A percentile compares a stretch with the other conserved stretches of the same genome.
Evolutionary conservation across 176 grass and related monocot species (phyloP).

Genomic region (Elaeis guineensis): DNA sequence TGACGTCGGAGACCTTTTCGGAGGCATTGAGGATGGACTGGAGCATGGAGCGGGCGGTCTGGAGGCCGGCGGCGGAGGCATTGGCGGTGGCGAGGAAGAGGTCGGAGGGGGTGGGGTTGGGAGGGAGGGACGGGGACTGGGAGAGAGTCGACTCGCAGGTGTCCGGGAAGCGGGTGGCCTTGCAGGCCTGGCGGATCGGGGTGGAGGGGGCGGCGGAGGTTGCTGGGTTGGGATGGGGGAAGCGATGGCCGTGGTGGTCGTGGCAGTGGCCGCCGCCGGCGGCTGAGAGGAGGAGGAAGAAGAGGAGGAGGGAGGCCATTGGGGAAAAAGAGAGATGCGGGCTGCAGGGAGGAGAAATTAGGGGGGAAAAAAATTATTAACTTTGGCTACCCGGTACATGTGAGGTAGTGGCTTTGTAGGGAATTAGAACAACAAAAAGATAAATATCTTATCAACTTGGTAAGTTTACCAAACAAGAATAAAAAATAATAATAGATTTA

Average conservation of each 20-base stretch:
- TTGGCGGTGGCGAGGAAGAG: slow-evolving; percentile 34
- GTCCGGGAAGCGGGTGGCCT: slow-evolving; percentile 55
- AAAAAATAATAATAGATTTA: too few species aligned
- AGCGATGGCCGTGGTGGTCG: background rate
- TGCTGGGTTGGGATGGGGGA: slow-evolving; percentile 3
- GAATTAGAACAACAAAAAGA: too few species aligned
- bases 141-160: slow-evolving; percentile 60
- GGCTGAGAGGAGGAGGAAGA: slow-evolving; percentile 9
- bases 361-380: too few species aligned
- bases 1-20: slow-evolving; percentile 27
- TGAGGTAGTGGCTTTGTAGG: too few species aligned
- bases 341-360: too few species aligned
- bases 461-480: too few species aligned
- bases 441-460: too few species aligned
- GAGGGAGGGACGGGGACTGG: background rate
- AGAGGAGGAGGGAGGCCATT: slow-evolving; percentile 5
- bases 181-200: slow-evolving; percentile 52
- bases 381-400: too few species aligned
- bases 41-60: slow-evolving; percentile 45
- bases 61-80: slow-evolving; percentile 36
- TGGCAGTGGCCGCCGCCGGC: background rate
- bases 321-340: background rate
- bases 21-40: slow-evolving; percentile 50
- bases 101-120: slow-evolving; percentile 20
- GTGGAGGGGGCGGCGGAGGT: slow-evolving; percentile 16